Evolutionary conservation across 352 stramenopile species (phyloP), one percentile per base, ranked within the genome.

Genomic region (Thraustochytrium sp.): DNA sequence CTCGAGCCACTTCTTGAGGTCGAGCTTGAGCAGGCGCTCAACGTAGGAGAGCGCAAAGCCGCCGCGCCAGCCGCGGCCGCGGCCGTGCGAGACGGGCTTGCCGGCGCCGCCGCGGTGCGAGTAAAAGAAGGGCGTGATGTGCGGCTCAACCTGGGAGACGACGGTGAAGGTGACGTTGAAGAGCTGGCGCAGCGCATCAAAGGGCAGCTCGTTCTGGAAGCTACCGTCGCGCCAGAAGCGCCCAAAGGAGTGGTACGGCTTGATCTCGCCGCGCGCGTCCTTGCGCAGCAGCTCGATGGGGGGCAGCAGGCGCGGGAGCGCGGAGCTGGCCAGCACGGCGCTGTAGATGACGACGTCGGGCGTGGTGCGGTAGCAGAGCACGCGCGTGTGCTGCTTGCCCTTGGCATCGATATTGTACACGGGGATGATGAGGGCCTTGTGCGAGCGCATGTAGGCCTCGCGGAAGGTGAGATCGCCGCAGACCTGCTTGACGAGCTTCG

Each of bases 121-220:
- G 82, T 91, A 93, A 68, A 94, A 90, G 84, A 94, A 92, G 4
- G 90, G 90, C 5, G 90, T 88, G 51, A 93, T 89, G 76, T 94
- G 91, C 31, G 91, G 91, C 80, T 94, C 93, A 23, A 86, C 88
- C 82, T 94, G 90, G 5, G 87, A 88, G 37, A 90, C 88, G 40
- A 94, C 49, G 74, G 93, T 91, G 63, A 94, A 94, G 26, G 90
- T 88, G 85, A 89, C 92, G 84, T 94, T 94, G 40, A 94, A 84
- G 86, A 91, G 90, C 84, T 93, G 89, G n/a, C 87, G 86, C 46
- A 94, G 80, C 1, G 89, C 90, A 37, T 76, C 88, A 0, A 86
- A 88, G 21, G 90, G 90, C 78, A 94, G 92, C 82, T 94, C 90
- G 49, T 90, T 85, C 40, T 90, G 85, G 74, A 94, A 92, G 36